These are phyloP conservation scores for Periconia sp. DNA, from an alignment of 2,329 filamentous ascomycete species.

Conservation along the genomic window DNA sequence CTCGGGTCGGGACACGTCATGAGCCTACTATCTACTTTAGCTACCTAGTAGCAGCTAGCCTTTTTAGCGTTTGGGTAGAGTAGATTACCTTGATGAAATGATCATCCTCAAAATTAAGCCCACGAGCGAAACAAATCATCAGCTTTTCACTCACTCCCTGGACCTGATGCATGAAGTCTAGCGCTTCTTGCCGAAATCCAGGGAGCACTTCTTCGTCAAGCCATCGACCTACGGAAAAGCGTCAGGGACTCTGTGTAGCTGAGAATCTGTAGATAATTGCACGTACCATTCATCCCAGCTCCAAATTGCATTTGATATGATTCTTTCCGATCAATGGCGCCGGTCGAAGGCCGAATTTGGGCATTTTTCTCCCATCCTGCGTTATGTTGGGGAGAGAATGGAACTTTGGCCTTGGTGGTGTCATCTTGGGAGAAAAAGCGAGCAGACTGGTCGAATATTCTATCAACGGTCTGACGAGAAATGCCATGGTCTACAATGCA, in stretches of 20 bases:
- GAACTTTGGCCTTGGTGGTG: slow-evolving; percentile 55
- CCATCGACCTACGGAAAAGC: slow-evolving; percentile 45
- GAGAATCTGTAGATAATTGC: not conserved
- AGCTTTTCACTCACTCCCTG: slow-evolving; percentile 58
- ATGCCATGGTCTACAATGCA: slow-evolving; percentile 60
- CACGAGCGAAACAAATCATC: slow-evolving; percentile 62
- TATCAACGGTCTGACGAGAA: slow-evolving; percentile 50
- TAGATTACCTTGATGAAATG: slow-evolving; percentile 60
- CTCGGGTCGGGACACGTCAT: slow-evolving; percentile 53
- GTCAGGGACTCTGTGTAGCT: not conserved
- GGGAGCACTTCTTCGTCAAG: slow-evolving; percentile 51
- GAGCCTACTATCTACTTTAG: too few species aligned
- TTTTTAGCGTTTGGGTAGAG: too few species aligned
- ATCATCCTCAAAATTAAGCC: slow-evolving; percentile 57
- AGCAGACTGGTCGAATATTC: slow-evolving; percentile 54
- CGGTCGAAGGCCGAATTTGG: slow-evolving; percentile 62
- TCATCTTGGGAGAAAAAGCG: slow-evolving; percentile 59
- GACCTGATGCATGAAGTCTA: slow-evolving; percentile 58
- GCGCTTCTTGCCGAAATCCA: slow-evolving; percentile 50
- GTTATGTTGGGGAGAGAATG: slow-evolving; percentile 56
- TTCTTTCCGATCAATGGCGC: slow-evolving; percentile 61
- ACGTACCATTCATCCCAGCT: slow-evolving; percentile 51
- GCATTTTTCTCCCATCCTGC: slow-evolving; percentile 63
- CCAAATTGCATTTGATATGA: slow-evolving; percentile 66
- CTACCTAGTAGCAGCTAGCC: too few species aligned